Evolutionary conservation across 805 yeast genomes (phyloP), one percentile per base, ranked within the genome.

Genomic region (Metschnikowia cerradonensis): DNA sequence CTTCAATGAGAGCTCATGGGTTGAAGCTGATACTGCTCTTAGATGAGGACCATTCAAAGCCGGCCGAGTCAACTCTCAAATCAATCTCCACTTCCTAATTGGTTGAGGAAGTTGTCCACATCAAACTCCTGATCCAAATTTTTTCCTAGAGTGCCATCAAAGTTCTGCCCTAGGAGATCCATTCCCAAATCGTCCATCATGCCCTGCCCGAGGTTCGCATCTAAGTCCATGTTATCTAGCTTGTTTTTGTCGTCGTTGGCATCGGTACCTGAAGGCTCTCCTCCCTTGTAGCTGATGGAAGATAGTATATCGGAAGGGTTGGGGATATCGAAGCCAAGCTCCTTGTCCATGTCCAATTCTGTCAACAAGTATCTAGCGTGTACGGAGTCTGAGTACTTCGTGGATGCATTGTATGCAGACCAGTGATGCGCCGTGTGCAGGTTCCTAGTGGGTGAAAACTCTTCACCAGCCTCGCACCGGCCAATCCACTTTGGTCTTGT

Each of bases 61-160:
- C 30, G 30, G 30, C 30, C 30, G 30, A 33, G 35, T 14, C 35
- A n/a, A 33, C 35, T n/a, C 35, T n/a, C 15, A 14, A 15, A 44
- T 46, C 52, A 67, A 36, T 67, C 70, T 40, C 63, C 64, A 36
- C 64, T 67, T 6, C 77, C 77, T 56, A 72, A 72, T 54, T 73
- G 77, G 54, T 71, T 71, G 50, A 73, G 65, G 51, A 73, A 73
- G 55, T 65, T 71, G 47, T 73, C 78, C 35, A 73, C 78, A 52
- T 73, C 77, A 57, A 73, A 73, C 48, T 72, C 77, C 49, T 72
- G 77, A 31, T 70, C 74, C 19, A 52, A 57, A n/a, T 54, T 56
- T 14, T 54, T 52, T 15, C 57, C 60, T 13, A 50, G 59, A 13
- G 58, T 63, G 20, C 56, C 58, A 31, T 68, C 72, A 30, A 55